Conservation (phyloP, 306 rosid genomes). For the barrel medic (Medicago truncatula) region MtrunA17r5.0-ANR NC_053043.1:51234001-51234500, state of each 20-base stretch:
- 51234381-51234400: no score
- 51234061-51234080: no score
- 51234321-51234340: not conserved
- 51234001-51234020: no score
- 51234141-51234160: not conserved
- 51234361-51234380: no score
- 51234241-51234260: no score
- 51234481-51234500: slow-evolving; percentile 5
- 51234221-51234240: not conserved
- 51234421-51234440: not conserved
- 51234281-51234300: not conserved
- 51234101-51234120: not conserved
- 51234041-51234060: no score
- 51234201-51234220: not conserved
- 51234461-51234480: slow-evolving; percentile 11
- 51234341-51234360: no score
- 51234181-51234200: not conserved
- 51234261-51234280: not conserved
- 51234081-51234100: no score
- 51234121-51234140: not conserved
- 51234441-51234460: slow-evolving; percentile 1
- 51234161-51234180: not conserved
- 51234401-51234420: not conserved
- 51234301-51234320: not conserved
- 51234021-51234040: no score